Evolutionary conservation across 2,329 filamentous ascomycete species (phyloP).

Genomic region (Graphilbum sp.): DNA sequence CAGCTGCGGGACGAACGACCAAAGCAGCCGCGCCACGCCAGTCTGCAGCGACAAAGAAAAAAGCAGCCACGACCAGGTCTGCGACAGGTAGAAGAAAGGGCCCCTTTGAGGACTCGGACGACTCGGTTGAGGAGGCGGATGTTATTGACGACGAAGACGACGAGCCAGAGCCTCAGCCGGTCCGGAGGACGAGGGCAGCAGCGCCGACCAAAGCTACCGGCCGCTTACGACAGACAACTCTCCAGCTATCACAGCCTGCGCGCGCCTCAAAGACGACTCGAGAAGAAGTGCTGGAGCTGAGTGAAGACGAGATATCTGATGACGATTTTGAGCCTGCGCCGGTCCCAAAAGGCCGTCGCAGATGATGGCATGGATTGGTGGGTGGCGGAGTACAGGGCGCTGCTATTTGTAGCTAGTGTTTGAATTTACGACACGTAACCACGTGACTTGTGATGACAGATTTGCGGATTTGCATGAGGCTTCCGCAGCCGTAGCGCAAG

Average conservation of each 20-base stretch:
- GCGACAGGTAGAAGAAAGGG: slow-evolving; percentile 27
- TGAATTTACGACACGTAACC: too few relatives aligned
- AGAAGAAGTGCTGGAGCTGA: slow-evolving; percentile 4
- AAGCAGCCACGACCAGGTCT: slow-evolving; percentile 20
- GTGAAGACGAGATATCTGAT: slow-evolving; percentile 11
- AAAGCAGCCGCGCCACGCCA: slow-evolving; percentile 21
- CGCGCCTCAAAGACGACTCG: background rate
- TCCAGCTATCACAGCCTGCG: slow-evolving; percentile 6
- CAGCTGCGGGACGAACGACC: slow-evolving; percentile 13
- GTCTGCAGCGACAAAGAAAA: slow-evolving; percentile 18
- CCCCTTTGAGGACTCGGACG: slow-evolving; percentile 20
- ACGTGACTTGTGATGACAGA: too few relatives aligned
- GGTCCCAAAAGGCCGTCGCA: slow-evolving; percentile 1
- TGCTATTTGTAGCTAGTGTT: too few relatives aligned
- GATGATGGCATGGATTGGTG: background rate
- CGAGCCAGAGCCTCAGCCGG: slow-evolving; percentile 15
- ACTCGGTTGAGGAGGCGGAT: slow-evolving; percentile 28
- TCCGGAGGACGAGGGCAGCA: slow-evolving; percentile 10
- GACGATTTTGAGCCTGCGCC: slow-evolving; percentile 11
- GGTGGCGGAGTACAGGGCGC: background rate
- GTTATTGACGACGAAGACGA: slow-evolving; percentile 37
- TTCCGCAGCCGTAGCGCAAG: too few relatives aligned
- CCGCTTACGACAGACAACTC: slow-evolving; percentile 7
- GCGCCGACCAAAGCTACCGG: background rate
- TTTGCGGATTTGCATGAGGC: too few relatives aligned